A percentile compares a stretch with the other conserved stretches of the same genome.
These are phyloP conservation scores for Xylaria grammica DNA, from an alignment of 495 filamentous ascomycete genomes.

Conservation along the genomic window DNA sequence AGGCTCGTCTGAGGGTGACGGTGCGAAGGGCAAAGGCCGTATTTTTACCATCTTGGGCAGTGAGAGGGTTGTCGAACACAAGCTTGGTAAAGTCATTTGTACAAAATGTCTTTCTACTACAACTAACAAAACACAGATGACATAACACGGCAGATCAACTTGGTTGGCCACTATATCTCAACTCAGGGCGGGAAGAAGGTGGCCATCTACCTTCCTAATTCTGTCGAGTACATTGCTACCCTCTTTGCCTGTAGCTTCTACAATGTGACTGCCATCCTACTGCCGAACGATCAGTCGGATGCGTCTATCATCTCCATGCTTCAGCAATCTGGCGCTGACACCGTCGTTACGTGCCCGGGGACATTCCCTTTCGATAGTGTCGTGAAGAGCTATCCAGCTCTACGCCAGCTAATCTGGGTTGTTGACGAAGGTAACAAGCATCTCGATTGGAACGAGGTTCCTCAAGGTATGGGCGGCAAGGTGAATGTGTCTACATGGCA, in stretches of 20 bases:
- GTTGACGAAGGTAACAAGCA: constrained; percentile 90
- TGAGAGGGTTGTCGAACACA: constrained; percentile 72
- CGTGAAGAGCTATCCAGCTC: constrained; percentile 65
- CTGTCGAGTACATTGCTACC: constrained; percentile 77
- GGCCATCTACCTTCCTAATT: constrained; percentile 92
- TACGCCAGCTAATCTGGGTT: constrained; percentile 88
- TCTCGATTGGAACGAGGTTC: constrained; percentile 86
- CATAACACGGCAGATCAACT: constrained; percentile 83
- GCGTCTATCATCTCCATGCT: constrained; percentile 71
- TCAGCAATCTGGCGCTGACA: constrained; percentile 71
- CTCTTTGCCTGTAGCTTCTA: constrained; percentile 78
- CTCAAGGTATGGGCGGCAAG: constrained; percentile 70
- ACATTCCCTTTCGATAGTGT: constrained; percentile 80
- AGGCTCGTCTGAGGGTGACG: constrained; percentile 65
- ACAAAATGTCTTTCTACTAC: neutral
- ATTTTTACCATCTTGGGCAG: constrained; percentile 82
- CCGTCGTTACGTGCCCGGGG: constrained; percentile 85
- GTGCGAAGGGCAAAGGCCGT: constrained; percentile 66
- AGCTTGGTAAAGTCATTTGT: constrained; percentile 51
- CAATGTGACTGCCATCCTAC: constrained; percentile 73
- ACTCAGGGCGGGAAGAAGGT: constrained; percentile 76
- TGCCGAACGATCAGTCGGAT: constrained; percentile 79
- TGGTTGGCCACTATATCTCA: constrained; percentile 76
- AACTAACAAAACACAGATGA: constrained; percentile 51
- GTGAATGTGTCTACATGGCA: constrained; percentile 87